Percentiles rank a stretch among this genome's conserved stretches.
Conservation (phyloP, 164 flowering plant species). For the Taxillus chinensis region DNA sequence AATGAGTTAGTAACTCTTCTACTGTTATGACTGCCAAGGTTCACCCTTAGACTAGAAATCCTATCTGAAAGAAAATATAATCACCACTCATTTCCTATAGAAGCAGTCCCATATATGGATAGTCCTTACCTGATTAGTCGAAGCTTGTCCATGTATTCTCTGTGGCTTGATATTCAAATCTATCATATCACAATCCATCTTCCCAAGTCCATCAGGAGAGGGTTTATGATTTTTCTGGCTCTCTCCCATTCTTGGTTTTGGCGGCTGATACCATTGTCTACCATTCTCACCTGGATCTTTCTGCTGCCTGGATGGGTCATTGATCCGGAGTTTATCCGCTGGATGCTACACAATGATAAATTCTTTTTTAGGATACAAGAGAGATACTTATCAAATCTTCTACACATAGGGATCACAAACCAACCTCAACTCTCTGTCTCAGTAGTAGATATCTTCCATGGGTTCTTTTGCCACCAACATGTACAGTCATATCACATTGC, state of each 20-base stretch:
- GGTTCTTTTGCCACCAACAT: constrained; percentile 95
- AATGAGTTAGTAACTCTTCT: too few relatives aligned
- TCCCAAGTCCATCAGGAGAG: constrained; percentile 25
- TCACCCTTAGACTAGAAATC: too few relatives aligned
- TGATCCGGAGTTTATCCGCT: constrained; percentile 52
- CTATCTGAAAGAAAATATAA: too few relatives aligned
- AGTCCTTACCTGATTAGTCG: constrained; percentile 48
- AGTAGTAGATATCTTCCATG: constrained; percentile 81
- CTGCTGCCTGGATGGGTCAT: constrained; percentile 33
- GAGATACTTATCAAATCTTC: neutral
- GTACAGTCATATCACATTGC: constrained; percentile 84
- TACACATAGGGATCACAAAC: constrained; percentile 13
- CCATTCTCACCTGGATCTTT: constrained; percentile 24
- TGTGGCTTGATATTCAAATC: constrained; percentile 72
- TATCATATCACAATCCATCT: constrained; percentile 45
- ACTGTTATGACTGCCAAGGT: too few relatives aligned
- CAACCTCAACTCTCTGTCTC: constrained; percentile 91
- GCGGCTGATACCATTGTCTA: constrained; percentile 31
- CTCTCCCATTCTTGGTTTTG: constrained; percentile 24
- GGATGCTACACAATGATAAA: constrained; percentile 51
- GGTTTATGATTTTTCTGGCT: constrained; percentile 34
- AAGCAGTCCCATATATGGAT: neutral
- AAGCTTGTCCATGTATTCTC: constrained; percentile 44
- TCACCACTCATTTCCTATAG: too few relatives aligned
- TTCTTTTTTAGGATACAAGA: neutral